Base-by-base conservation (phyloP, 1,284 basidiomycete species). In the Tilletia horrida region DNA sequence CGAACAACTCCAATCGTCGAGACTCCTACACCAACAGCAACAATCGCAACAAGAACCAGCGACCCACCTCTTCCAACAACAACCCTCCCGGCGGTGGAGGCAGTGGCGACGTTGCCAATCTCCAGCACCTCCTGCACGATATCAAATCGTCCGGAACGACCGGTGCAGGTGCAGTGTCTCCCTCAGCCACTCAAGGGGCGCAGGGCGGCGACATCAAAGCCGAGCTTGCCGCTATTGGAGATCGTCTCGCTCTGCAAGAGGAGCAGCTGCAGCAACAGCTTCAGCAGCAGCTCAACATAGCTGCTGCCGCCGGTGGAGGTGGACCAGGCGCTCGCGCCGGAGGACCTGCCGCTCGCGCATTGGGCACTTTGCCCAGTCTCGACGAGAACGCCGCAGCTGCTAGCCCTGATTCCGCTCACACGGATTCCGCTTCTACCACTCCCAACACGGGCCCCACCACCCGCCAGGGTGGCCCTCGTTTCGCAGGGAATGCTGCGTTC, bases 401-500 rank as follows among this genome's bases (percentile, higher is more conserved):
- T 66, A 70, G 52, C 35, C 63, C 16, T 66, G 31, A 18, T 35
- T 9, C 29, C 16, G 25, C 27, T 35, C 27, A 25, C n/a, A 7
- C n/a, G n/a, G 31, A 59, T 27, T 11, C 31, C 2, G 55, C 55
- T n/a, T 18, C 55, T 0, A 25, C 55, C 55, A 21, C 14, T 29
- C 52, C 52, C 18, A 69, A 50, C 48, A 6, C 59, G 21, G 70
- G 13, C 18, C 52, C 61, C 18, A 69, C 62, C 47, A 13, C 63
- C 23, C 70, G 73, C 40, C 74, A 75, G 47, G 71, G 68, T 2
- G 76, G 72, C 7, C 76, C 77, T 63, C 71, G 76, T 23, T 79
- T 78, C 44, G 75, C 77, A 9, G 76, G 75, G 42, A 79, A 75
- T 57, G 76, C 74, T 18, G 76, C 76, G 35, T 78, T 76, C 52